phyloP scores from a whole-genome alignment of 768 basidiomycete genomes.

The Lanmaoa pseudosensibilis region DNA sequence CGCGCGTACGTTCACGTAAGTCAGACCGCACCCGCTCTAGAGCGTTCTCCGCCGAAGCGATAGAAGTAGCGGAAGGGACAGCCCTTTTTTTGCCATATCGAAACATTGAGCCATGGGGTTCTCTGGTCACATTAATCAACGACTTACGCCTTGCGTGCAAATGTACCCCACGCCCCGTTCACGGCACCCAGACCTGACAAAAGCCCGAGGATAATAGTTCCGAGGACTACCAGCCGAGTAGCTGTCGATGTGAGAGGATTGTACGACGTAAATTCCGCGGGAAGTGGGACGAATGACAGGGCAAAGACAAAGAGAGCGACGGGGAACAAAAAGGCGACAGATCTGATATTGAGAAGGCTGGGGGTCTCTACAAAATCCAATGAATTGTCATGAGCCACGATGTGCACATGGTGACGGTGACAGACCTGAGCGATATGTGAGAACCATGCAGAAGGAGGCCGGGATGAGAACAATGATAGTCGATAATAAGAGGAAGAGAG shows the following conservation, averaged over 20 bases:
- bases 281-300: slow-evolving; percentile 70
- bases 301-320: slow-evolving; percentile 56
- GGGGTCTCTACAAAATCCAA: slow-evolving; percentile 22
- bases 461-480: slow-evolving; percentile 69
- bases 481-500: slow-evolving; percentile 58
- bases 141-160: slow-evolving; percentile 27
- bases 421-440: slow-evolving; percentile 43
- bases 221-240: slow-evolving; percentile 70
- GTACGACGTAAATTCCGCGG: slow-evolving; percentile 43
- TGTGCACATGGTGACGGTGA: not conserved
- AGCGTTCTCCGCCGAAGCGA: slow-evolving; percentile 56
- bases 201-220: slow-evolving; percentile 74
- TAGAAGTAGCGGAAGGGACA: slow-evolving; percentile 28
- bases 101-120: slow-evolving; percentile 6
- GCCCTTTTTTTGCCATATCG: slow-evolving; percentile 17
- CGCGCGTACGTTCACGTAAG: slow-evolving; percentile 38
- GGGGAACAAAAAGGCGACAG: slow-evolving; percentile 40
- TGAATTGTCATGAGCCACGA: not conserved
- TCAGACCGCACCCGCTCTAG: slow-evolving; percentile 62
- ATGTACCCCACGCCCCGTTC: slow-evolving; percentile 56
- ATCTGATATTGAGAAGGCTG: slow-evolving; percentile 21
- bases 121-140: slow-evolving; percentile 14
- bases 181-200: slow-evolving; percentile 80
- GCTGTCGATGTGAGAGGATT: slow-evolving; percentile 50
- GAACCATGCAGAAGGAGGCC: slow-evolving; percentile 57